These are phyloP conservation scores for Chamaenerion angustifolium DNA, from an alignment of 345 rosid genomes.

Conservation along the genomic window DNA sequence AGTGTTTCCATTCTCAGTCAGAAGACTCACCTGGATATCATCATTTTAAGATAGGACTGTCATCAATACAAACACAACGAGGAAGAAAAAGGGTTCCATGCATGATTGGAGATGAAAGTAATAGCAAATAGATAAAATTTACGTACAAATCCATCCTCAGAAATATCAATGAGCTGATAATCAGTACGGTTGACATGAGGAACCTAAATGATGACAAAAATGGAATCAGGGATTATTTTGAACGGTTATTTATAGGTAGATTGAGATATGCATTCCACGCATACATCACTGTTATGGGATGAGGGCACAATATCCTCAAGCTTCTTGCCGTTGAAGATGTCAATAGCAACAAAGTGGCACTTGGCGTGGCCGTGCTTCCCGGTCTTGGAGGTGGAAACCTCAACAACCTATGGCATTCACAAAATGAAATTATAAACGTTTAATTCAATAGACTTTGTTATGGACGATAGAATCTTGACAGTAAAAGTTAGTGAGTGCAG, in stretches of 20 bases:
- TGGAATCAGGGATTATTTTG: background rate
- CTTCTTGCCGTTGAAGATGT: slow-evolving; percentile 19
- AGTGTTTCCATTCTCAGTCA: slow-evolving; percentile 32
- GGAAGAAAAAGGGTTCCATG: too few relatives aligned
- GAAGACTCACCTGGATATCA: slow-evolving; percentile 28
- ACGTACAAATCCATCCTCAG: slow-evolving; percentile 45
- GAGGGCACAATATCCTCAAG: slow-evolving; percentile 18
- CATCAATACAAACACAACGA: background rate
- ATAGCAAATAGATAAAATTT: too few relatives aligned
- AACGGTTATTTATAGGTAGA: background rate
- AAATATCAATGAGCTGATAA: too few relatives aligned
- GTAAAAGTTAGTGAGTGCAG: too few relatives aligned
- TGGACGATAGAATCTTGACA: too few relatives aligned
- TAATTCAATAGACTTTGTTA: too few relatives aligned
- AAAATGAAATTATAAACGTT: background rate
- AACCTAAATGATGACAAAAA: slow-evolving; percentile 13
- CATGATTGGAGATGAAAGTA: too few relatives aligned
- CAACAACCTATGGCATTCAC: slow-evolving; percentile 10
- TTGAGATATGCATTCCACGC: background rate
- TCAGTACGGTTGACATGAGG: slow-evolving; percentile 30
- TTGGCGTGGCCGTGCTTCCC: slow-evolving; percentile 20
- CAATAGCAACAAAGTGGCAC: slow-evolving; percentile 17
- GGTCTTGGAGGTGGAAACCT: slow-evolving; percentile 16
- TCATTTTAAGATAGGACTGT: background rate
- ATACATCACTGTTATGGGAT: slow-evolving; percentile 18